phyloP scores from a whole-genome alignment of 2,329 filamentous ascomycete species.

The Biscogniauxia sp. region DNA sequence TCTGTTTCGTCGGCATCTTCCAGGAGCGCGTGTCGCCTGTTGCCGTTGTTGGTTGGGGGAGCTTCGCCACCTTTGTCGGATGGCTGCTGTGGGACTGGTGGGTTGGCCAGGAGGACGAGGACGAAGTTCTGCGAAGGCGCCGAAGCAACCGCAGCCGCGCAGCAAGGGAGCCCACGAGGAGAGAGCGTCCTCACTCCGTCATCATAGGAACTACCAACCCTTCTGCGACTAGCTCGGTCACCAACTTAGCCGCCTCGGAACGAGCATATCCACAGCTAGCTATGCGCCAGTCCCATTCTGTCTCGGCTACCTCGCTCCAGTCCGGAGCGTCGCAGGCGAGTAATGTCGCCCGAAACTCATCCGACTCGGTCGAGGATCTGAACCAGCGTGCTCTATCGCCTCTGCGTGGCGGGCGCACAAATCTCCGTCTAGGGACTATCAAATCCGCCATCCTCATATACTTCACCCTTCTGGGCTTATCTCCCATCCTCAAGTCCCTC shows the following conservation, averaged over 20 bases:
- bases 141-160: conserved; percentile 37
- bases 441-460: conserved; percentile 94
- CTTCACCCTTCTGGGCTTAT: conserved; percentile 85
- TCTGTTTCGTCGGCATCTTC: conserved; percentile 89
- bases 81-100: conserved; percentile 93
- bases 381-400: conserved; percentile 34
- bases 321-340: conserved; percentile 39
- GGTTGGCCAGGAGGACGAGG: conserved; percentile 63
- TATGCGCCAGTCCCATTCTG: conserved; percentile 47
- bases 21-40: conserved; percentile 84
- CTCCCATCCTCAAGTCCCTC: conserved; percentile 94
- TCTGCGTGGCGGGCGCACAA: conserved; percentile 40
- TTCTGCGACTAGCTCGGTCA: conserved; percentile 46
- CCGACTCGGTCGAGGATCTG: conserved; percentile 33
- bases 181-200: conserved; percentile 28
- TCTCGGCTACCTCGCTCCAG: conserved; percentile 55
- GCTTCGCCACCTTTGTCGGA: conserved; percentile 75
- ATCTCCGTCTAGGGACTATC: conserved; percentile 68
- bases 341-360: conserved; percentile 27
- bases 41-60: conserved; percentile 84
- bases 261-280: conserved; percentile 30
- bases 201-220: conserved; percentile 22
- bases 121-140: conserved; percentile 37
- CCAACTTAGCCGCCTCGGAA: conserved; percentile 38
- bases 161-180: conserved; percentile 31